Conservation (phyloP, 257 asterid genomes). For the Parsonsia alboflavescens region DNA sequence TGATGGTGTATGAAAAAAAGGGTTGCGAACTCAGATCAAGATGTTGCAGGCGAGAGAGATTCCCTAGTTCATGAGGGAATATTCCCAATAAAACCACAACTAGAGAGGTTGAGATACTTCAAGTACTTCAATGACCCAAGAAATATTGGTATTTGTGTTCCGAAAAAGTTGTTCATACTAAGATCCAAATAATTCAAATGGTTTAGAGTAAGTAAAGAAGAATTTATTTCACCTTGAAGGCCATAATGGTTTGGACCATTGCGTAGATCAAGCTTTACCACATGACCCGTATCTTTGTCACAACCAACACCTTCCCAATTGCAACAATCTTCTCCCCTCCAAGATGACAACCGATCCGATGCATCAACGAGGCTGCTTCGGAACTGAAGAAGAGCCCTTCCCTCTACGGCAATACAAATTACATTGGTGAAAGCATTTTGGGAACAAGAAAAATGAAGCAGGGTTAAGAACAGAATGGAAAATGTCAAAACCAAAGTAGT, state of each 20-base stretch:
- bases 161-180: constrained; percentile 22
- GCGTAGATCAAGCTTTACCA: constrained; percentile 17
- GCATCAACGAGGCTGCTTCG: constrained; percentile 11
- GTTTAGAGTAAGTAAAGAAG: constrained; percentile 13
- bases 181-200: constrained; percentile 24
- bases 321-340: constrained; percentile 20
- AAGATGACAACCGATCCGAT: constrained; percentile 16
- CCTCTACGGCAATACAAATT: not conserved
- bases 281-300: constrained; percentile 9
- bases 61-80: constrained; percentile 23
- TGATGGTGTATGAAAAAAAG: no score
- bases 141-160: not conserved
- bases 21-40: constrained; percentile 13
- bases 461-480: not conserved
- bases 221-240: constrained; percentile 22
- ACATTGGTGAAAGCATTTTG: not conserved
- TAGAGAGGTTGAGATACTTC: constrained; percentile 20
- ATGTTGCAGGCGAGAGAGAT: constrained; percentile 17
- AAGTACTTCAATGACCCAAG: constrained; percentile 16
- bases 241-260: not conserved
- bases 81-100: constrained; percentile 10
- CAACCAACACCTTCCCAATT: constrained; percentile 20
- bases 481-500: not conserved
- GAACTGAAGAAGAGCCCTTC: not conserved
- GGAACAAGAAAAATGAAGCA: not conserved